These are phyloP conservation scores for Penicillium mononematosum DNA, from an alignment of 495 filamentous ascomycete genomes.

Conservation along the genomic window DNA sequence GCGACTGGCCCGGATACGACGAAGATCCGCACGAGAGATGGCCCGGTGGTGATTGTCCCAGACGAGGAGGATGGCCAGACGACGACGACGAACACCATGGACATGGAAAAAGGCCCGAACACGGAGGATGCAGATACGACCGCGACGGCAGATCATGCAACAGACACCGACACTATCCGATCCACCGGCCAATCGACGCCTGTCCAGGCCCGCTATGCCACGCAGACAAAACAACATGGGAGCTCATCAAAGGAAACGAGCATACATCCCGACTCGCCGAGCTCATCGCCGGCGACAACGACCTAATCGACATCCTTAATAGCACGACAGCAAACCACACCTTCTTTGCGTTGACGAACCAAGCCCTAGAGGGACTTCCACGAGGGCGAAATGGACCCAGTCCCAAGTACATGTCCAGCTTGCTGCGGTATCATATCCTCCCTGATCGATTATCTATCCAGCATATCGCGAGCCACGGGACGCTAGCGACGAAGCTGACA, in stretches of 20 bases:
- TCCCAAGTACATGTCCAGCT: slow-evolving; percentile 55
- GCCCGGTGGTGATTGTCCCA: neutral
- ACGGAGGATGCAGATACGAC: neutral
- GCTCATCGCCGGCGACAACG: slow-evolving; percentile 65
- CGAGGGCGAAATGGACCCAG: slow-evolving; percentile 42
- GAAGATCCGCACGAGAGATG: neutral
- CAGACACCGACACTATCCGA: slow-evolving; percentile 5
- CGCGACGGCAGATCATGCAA: slow-evolving; percentile 3
- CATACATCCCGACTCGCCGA: slow-evolving; percentile 73
- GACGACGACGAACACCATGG: neutral
- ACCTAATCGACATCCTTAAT: slow-evolving; percentile 69
- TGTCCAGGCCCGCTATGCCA: slow-evolving; percentile 8
- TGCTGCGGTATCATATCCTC: slow-evolving; percentile 73
- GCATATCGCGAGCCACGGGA: slow-evolving; percentile 58
- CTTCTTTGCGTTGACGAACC: slow-evolving; percentile 75
- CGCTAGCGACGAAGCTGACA: slow-evolving; percentile 65
- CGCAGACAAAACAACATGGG: slow-evolving; percentile 67
- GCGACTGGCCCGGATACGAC: neutral
- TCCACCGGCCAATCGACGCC: slow-evolving; percentile 25
- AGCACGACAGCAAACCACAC: slow-evolving; percentile 69
- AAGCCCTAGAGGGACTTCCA: slow-evolving; percentile 64
- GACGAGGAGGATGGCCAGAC: neutral
- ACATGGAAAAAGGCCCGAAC: neutral
- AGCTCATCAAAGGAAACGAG: slow-evolving; percentile 69
- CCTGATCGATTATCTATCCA: slow-evolving; percentile 60